Evolutionary conservation across 2,329 filamentous ascomycete species (phyloP).

Genomic region (Sarocladium strictum): DNA sequence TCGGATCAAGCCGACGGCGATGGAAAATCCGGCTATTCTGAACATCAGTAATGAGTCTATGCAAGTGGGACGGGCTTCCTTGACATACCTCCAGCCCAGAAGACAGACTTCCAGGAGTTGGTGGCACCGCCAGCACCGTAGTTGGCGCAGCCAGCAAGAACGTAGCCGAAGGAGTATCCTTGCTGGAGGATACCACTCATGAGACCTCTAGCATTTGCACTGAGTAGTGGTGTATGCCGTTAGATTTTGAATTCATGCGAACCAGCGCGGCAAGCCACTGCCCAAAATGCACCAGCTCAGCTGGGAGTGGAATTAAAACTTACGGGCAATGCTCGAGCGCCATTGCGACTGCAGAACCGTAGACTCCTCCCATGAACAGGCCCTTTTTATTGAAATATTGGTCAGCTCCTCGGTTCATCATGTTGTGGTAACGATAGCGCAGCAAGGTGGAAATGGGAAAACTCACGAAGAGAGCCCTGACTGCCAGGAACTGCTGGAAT

Average conservation of each 20-base stretch:
- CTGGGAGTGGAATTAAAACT: too few relatives aligned
- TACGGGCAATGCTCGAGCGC: slow-evolving; percentile 67
- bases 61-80: slow-evolving; percentile 6
- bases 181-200: slow-evolving; percentile 81
- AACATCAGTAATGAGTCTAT: not conserved
- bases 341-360: slow-evolving; percentile 74
- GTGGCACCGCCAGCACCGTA: slow-evolving; percentile 61
- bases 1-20: slow-evolving; percentile 61
- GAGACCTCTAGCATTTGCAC: slow-evolving; percentile 63
- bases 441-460: too few relatives aligned
- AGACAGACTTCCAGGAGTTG: slow-evolving; percentile 68
- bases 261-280: slow-evolving; percentile 9
- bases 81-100: slow-evolving; percentile 56
- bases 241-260: not conserved
- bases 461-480: slow-evolving; percentile 56
- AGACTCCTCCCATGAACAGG: slow-evolving; percentile 76
- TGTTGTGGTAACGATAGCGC: not conserved
- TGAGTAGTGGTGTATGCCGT: slow-evolving; percentile 20
- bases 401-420: too few relatives aligned
- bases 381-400: too few relatives aligned
- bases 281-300: too few relatives aligned
- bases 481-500: slow-evolving; percentile 69
- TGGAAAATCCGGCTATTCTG: slow-evolving; percentile 52
- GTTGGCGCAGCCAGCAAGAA: slow-evolving; percentile 70
- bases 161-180: slow-evolving; percentile 75